These are phyloP conservation scores for Porphyra umbilicalis DNA, from an alignment of 31 red algal genomes.

Conservation along the genomic window DNA sequence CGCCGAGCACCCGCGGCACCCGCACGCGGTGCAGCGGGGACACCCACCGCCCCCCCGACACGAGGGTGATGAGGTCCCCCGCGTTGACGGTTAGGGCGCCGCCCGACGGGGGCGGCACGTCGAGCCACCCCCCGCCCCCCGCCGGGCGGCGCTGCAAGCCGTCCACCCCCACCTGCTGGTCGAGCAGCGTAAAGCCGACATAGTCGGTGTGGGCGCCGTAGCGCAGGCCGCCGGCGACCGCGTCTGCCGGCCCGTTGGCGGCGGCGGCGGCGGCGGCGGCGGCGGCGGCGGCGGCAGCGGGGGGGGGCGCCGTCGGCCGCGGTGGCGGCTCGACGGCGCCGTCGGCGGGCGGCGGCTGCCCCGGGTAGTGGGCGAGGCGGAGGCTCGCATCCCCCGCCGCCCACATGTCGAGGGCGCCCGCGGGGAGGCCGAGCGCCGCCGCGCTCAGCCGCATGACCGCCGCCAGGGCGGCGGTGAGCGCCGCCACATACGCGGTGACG, in stretches of 20 bases:
- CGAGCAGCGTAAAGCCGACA: background rate
- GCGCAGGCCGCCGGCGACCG: background rate
- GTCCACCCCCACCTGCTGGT: background rate
- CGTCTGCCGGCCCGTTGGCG: background rate
- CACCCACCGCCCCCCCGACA: background rate
- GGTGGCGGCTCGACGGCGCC: background rate
- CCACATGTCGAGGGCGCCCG: background rate
- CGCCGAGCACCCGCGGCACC: background rate
- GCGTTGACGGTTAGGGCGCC: background rate
- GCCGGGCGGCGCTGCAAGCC: background rate
- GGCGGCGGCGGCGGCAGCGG: background rate
- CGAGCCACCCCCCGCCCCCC: background rate
- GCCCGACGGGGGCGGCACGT: background rate
- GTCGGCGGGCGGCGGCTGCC: background rate
- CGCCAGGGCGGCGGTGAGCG: background rate
- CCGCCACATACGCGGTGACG: background rate
- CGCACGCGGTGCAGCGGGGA: background rate
- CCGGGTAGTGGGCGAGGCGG: background rate
- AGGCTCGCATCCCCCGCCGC: background rate
- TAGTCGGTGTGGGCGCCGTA: constrained; percentile 1
- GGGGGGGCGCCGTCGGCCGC: background rate
- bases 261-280: background rate
- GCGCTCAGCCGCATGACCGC: background rate
- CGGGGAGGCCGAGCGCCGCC: background rate
- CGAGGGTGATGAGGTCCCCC: background rate